phyloP scores from a whole-genome alignment of 108 stramenopile genomes.

The Pinguiococcus pyrenoidosus region DNA sequence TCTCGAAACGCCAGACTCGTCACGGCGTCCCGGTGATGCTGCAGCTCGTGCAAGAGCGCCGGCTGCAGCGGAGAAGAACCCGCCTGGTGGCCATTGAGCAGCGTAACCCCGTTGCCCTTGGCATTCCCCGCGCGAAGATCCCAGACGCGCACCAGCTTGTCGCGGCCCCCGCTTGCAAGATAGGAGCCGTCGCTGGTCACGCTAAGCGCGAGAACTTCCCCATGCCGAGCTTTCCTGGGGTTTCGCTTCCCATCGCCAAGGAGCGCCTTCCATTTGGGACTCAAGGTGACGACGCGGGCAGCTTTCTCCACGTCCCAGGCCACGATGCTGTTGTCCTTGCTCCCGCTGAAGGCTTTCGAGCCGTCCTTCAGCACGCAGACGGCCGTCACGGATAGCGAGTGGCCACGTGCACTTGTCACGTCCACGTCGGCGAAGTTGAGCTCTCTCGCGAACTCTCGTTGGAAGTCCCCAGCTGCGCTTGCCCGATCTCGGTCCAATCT shows the following conservation, averaged over 20 bases:
- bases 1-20: constrained; percentile 57
- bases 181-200: constrained; percentile 79
- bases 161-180: constrained; percentile 71
- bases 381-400: constrained; percentile 52
- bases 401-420: constrained; percentile 11
- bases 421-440: constrained; percentile 4
- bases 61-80: too few relatives aligned
- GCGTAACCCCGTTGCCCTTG: too few relatives aligned
- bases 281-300: constrained; percentile 3
- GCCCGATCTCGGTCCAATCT: background rate
- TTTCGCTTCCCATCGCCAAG: background rate
- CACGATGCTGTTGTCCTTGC: constrained; percentile 85
- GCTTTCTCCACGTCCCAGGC: constrained; percentile 69
- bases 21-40: constrained; percentile 56
- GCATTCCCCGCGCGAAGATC: constrained; percentile 53
- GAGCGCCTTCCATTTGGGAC: background rate
- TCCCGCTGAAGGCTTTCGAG: constrained; percentile 53
- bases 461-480: background rate
- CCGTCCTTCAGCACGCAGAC: constrained; percentile 55
- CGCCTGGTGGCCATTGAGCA: background rate
- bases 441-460: constrained; percentile 9
- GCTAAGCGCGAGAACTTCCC: constrained; percentile 76
- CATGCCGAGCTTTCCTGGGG: constrained; percentile 19
- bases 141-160: constrained; percentile 62
- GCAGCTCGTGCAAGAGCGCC: too few relatives aligned